Base-by-base conservation (phyloP, 2,329 filamentous ascomycete species). In the Fusarium proliferatum region DNA sequence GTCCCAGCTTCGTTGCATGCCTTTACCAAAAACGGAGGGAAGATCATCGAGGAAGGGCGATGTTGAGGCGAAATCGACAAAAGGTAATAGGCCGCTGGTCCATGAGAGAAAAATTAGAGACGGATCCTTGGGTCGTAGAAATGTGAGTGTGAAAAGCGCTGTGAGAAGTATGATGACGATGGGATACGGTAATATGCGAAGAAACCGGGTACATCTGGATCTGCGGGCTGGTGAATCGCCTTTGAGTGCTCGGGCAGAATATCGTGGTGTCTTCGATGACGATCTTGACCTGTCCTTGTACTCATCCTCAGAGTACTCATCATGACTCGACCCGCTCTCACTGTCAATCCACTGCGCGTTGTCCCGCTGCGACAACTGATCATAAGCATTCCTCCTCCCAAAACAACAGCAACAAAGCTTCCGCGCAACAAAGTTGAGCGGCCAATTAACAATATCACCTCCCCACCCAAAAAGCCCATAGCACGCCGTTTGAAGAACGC, bases 71-170 rank as follows among this genome's bases (percentile, higher is more conserved):
- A 82, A 78, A 45, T 82, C 81, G 33, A 82, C 68, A 28, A 82
- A 80, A 0, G 81, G 81, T 16, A 82, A 67, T 9, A 82, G 72
- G 3, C 76, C 76, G 9, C 77, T 73, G 0, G 81, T 82, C 81
- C 81, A 82, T 0, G 81, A 82, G 48, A 82, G 75, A 61, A 82
- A 82, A 2, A 74, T 79, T 33, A 82, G 59, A 6, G 81, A 81
- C 34, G 76, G 73, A 28, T 82, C 81, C 41, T 73, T 67, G 3
- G 81, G 81, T n/a, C 81, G 76, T 16, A 81, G 19, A 2, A 79
- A 17, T 3, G 69, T 61, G 12, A 79, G 57, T 15, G 74, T 72
- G 43, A 74, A 66, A 41, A 81, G 80, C 9, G 71, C 74, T 8
- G 76, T 71, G 21, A 81, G 67, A 4, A 76, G 67, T 45, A 77